Base-by-base conservation (phyloP, 2,329 filamentous ascomycete species). In the Chrysoporthe deuterocubensis region DNA sequence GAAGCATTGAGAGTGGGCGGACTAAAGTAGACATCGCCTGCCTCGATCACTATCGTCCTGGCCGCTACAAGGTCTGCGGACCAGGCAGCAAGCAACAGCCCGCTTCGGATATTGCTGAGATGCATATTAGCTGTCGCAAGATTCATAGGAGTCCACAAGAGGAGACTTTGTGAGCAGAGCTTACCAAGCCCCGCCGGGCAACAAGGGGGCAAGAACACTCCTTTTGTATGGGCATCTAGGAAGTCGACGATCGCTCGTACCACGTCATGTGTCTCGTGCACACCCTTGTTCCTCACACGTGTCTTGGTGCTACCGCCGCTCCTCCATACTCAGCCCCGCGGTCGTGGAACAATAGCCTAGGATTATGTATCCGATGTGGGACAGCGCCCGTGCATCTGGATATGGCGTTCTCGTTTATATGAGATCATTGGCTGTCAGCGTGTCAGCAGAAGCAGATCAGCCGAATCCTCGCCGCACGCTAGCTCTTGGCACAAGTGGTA, bases 1-100 rank as follows among this genome's bases (percentile, higher is more conserved):
- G 76, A 72, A 18, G 84, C 83, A n/a, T 75, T 76, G 64, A 84
- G 69, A 48, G 77, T 79, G 66, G 80, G 76, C 2, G 84, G 84
- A 13, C 71, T 76, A 74, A 85, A 85, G 42, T 72, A 75, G 34
- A 84, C 72, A 4, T 76, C 78, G 32, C 78, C 76, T 61, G 80
- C 77, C 65, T 81, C 80, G 62, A 85, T 74, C 34, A 77, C 77
- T 50, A 76, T 72, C 21, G 67, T 70, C 72, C 76, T 59, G 9
- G 72, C 72, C 34, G 57, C 62, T 43, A 70, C 65, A 3, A 67
- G 32, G 21, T 43, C 42, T n/a, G 50, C 62, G 32, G 50, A 58
- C n/a, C 50, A 64, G 62, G 32, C 62, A 4, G 52, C 50, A 9
- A 57, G 14, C 37, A 64, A 18, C 5, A 50, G 42, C 21, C 37